phyloP scores from a whole-genome alignment of 139 green algal species.

The Limnomonas spitsbergensis region DNA sequence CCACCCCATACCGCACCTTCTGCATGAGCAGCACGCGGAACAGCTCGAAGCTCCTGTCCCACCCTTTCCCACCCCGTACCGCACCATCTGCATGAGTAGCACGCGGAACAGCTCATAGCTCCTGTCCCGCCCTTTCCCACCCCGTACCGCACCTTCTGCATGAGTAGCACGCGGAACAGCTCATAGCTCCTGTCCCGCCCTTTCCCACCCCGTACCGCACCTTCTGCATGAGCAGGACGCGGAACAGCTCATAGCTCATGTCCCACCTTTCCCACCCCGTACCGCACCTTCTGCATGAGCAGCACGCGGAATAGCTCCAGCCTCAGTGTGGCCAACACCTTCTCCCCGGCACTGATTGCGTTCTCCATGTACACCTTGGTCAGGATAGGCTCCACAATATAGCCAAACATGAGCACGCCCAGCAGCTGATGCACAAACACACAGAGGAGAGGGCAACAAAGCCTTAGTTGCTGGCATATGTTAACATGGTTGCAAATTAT shows the following conservation, averaged over 20 bases:
- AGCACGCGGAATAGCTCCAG: conserved; percentile 80
- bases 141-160: too few relatives aligned
- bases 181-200: too few relatives aligned
- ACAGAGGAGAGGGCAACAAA: background rate
- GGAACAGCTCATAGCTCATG: conserved; percentile 76
- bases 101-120: too few relatives aligned
- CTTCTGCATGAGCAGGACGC: conserved; percentile 74
- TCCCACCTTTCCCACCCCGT: conserved; percentile 73
- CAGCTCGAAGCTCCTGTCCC: too few relatives aligned
- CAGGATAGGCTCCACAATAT: conserved; percentile 80
- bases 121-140: too few relatives aligned
- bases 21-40: too few relatives aligned
- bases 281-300: conserved; percentile 60
- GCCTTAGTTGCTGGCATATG: background rate
- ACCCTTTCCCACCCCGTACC: too few relatives aligned
- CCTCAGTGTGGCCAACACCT: conserved; percentile 61
- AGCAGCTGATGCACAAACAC: conserved; percentile 51
- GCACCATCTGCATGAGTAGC: too few relatives aligned
- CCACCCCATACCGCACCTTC: too few relatives aligned
- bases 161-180: too few relatives aligned
- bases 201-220: too few relatives aligned
- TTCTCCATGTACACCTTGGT: conserved; percentile 80
- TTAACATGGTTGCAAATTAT: too few relatives aligned
- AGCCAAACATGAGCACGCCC: conserved; percentile 56
- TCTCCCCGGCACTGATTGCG: conserved; percentile 68